Evolutionary conservation across 805 yeast genomes (phyloP), one percentile per base, ranked within the genome.

Genomic region (Blastobotrys chiropterorum): DNA sequence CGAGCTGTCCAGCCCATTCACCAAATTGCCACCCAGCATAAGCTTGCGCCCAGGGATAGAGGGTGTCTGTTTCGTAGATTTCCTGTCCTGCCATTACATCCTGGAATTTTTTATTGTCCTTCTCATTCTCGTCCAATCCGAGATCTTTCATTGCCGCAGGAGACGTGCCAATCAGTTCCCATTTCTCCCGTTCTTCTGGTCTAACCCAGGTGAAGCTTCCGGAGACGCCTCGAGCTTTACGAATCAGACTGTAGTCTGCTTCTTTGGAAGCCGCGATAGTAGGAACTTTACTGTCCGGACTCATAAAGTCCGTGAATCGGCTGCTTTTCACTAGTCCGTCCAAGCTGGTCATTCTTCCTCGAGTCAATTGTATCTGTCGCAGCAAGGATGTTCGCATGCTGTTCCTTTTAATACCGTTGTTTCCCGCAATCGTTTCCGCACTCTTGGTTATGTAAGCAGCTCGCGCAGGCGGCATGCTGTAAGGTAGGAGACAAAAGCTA

Each of bases 21-120:
- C 99, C 98, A 72, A 94, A 92, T 64, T 92, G 99, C 76, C 85
- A 89, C 0, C 99, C 99, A 1, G 98, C 96, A 67, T 92, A 92
- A 0, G 92, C 87, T 66, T 86, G 90, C 11, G 97, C 80, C 67
- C 86, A 92, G 0, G 99, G 98, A 58, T 80, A 80, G 0, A 85
- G 76, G n/a, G 56, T 48, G 16, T 64, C 62, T 6, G 62, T 62
- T 31, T 74, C 72, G 38, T 67, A 60, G 1, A 77, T 57, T n/a
- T 68, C 60, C 40, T 79, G 72, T 1, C 97, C 97, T 52, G 82
- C 74, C 2, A 86, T 79, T 1, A 86, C 67, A 26, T 76, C 68
- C 51, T 74, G 75, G 57, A 79, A 83, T 5, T 68, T 70, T 0
- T 73, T 72, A 51, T 79, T 76, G 1, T 67, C 57, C 3, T 62